Base-by-base conservation (phyloP, 345 rosid genomes). In the Pugionium cornutum region DNA sequence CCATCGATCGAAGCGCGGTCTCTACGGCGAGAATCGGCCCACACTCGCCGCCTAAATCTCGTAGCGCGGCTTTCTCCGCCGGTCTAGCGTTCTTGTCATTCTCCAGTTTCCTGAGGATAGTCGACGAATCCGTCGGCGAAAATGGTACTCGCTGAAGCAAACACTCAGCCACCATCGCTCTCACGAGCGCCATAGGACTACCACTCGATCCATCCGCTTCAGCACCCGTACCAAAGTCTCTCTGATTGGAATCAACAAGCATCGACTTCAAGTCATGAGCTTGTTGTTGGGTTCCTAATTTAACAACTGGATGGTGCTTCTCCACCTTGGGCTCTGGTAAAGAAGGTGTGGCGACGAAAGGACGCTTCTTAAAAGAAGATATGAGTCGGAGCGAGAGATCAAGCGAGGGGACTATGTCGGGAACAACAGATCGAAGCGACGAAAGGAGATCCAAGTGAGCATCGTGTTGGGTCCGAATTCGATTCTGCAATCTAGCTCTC, bases 111-210 rank as follows among this genome's bases (percentile, higher is more conserved):
- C 97, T 84, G 56, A 83, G 74, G 48, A 94, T 81, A 34, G 84
- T 90, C 1, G 89, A 82, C 4, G 97, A 94, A 72, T 90, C 99
- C 3, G 86, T 87, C 5, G 89, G 70, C 2, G 80, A 72, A 74
- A 83, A 94, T 0, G 97, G 97, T 9, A 84, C 96, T 68, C 95
- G 70, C 70, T 84, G 92, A 66, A 89, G 75, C 75, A 95, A 77
- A 67, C 92, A 84, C 28, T 78, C 89, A 0, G 99, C 96, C n/a
- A 95, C 99, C 89, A 84, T 81, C 1, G 91, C 89, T 77, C 97
- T 76, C 50, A 89, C 95, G 7, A 81, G 74, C 2, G 82, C 74
- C 78, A 87, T 68, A 9, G 95, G 88, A 58, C 77, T 85, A 58
- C 84, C 85, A n/a, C 75, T 74, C n/a, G 74, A 62, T 67, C 91